Evolutionary conservation across 2,329 filamentous ascomycete genomes (phyloP), one percentile per base, ranked within the genome.

Genomic region (Calonectria pseudoreteaudii): DNA sequence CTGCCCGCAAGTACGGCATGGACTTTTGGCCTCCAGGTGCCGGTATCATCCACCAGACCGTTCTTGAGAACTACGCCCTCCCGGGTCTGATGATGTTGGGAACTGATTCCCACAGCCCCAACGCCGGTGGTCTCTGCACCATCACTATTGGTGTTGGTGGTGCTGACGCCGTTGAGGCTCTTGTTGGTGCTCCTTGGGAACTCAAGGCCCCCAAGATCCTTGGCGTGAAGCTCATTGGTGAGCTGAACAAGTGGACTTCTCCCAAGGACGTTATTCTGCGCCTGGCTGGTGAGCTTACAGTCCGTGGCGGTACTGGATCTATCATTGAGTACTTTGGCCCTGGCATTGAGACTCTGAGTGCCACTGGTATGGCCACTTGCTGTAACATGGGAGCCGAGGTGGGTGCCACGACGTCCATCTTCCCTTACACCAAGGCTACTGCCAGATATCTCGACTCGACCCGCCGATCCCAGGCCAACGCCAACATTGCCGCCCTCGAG

Each of bases 41-140:
- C 10, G 96, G 95, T 76, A 98, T 98, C 78, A 98, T 99, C 78
- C 97, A 99, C 86, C 97, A 99, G 90, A 98, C 95, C 67, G 97
- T 99, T 28, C 87, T 99, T 80, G 97, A 99, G 88, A 98, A 99
- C 87, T 99, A 99, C 83, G 94, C 96, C 41, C 92, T 96, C n/a
- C 97, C 97, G 26, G 97, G 97, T 65, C 86, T 98, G 80, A 98
- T 99, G 96, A 98, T 99, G 95, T 91, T 99, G 50, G 97, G 97
- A 70, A 99, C 97, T 36, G 97, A 99, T 86, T 98, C 95, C 81
- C 97, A 99, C 86, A 98, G 95, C 58, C 97, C 97, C 53, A 99
- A 98, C 83, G 97, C 95, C n/a, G 97, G 97, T 80, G 97, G 97
- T 73, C 88, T 98, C 69, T 95, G 94, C 79, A 96, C 95, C 5